Conservation (phyloP, 306 rosid species). For the Urtica urens region DNA sequence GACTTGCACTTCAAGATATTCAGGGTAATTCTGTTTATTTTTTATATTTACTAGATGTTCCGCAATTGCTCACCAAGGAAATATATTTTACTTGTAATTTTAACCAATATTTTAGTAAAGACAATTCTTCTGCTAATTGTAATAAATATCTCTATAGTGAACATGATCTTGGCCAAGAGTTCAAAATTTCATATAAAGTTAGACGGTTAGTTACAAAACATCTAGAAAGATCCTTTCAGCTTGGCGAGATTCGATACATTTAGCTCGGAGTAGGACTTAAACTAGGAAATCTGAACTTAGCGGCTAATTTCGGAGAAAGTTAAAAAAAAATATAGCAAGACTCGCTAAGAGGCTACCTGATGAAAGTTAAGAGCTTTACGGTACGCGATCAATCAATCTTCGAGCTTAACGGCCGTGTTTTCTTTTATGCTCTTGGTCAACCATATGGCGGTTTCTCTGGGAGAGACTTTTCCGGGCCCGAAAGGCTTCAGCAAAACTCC, state of each 20-base stretch:
- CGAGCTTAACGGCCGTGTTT: conserved; percentile 47
- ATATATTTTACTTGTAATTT: too few relatives aligned
- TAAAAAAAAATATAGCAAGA: conserved; percentile 12
- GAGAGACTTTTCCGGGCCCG: conserved; percentile 91
- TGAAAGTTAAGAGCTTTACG: conserved; percentile 18
- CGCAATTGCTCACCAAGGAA: too few relatives aligned
- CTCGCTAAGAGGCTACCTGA: conserved; percentile 16
- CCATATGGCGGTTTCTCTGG: conserved; percentile 99
- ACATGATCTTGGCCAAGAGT: not conserved
- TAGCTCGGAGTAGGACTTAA: conserved; percentile 11
- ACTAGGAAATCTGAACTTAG: conserved; percentile 26
- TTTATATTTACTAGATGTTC: too few relatives aligned
- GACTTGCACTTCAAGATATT: too few relatives aligned
- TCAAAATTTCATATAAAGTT: conserved; percentile 8
- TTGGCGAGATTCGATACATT: conserved; percentile 2
- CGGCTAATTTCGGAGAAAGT: conserved; percentile 25
- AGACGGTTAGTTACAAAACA: conserved; percentile 7
- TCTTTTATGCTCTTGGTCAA: conserved; percentile 89
- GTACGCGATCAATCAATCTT: conserved; percentile 24
- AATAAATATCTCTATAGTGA: not conserved
- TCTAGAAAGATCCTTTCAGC: conserved; percentile 1
- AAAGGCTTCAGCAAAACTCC: conserved; percentile 95
- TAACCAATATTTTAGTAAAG: too few relatives aligned
- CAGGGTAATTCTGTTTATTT: too few relatives aligned
- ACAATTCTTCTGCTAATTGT: too few relatives aligned